These are phyloP conservation scores for Hansenula anomala DNA, from an alignment of 1,139 yeast species.

Conservation along the genomic window DNA sequence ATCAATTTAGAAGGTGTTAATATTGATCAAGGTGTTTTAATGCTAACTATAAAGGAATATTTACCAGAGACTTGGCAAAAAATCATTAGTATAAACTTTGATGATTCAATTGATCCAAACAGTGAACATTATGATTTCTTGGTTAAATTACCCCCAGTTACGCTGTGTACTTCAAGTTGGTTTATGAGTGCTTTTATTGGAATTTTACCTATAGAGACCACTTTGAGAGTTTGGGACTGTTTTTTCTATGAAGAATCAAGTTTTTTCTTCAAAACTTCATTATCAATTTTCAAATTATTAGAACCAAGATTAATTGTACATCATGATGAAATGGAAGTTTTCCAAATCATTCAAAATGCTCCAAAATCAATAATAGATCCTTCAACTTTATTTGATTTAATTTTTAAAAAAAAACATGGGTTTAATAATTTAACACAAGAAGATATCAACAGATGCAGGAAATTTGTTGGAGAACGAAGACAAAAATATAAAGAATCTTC, in stretches of 20 bases:
- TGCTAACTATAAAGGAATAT: slow-evolving; percentile 80
- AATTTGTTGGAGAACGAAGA: slow-evolving; percentile 67
- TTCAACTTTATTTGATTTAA: slow-evolving; percentile 63
- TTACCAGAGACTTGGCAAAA: slow-evolving; percentile 76
- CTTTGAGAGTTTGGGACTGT: slow-evolving; percentile 90
- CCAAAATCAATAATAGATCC: slow-evolving; percentile 77
- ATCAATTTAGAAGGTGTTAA: slow-evolving; percentile 90
- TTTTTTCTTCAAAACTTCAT: slow-evolving; percentile 74
- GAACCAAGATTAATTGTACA: slow-evolving; percentile 55
- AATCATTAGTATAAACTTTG: slow-evolving; percentile 30
- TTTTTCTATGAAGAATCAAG: slow-evolving; percentile 90
- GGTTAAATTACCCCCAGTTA: slow-evolving; percentile 78
- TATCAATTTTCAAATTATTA: slow-evolving; percentile 76
- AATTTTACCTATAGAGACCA: slow-evolving; percentile 79
- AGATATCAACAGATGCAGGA: slow-evolving; percentile 72
- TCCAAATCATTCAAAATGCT: slow-evolving; percentile 77
- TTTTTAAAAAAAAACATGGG: slow-evolving; percentile 67
- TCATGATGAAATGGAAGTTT: slow-evolving; percentile 76
- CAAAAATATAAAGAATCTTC: slow-evolving; percentile 17
- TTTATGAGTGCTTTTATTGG: slow-evolving; percentile 95
- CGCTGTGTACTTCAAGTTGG: slow-evolving; percentile 95
- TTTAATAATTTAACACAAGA: slow-evolving; percentile 75
- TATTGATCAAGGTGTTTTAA: slow-evolving; percentile 89
- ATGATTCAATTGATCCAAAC: slow-evolving; percentile 14
- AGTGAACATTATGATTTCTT: slow-evolving; percentile 49